Conservation (phyloP, 2,329 filamentous ascomycete genomes). For the Cryoendolithus antarcticus region DNA sequence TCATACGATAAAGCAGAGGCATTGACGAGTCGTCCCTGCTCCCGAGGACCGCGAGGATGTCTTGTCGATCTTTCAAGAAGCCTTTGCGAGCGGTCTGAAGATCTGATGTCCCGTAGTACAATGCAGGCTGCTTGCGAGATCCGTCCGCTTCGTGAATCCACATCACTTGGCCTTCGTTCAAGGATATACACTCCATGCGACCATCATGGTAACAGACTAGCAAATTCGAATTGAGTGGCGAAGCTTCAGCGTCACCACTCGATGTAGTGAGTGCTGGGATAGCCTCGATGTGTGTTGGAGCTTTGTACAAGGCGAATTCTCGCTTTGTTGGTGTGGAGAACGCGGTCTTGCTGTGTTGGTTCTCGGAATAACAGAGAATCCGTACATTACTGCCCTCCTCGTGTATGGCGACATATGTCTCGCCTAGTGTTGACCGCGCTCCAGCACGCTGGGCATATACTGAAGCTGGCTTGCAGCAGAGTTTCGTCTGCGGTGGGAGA, state of each 20-base stretch:
- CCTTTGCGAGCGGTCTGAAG: constrained; percentile 30
- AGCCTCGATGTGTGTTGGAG: too few relatives aligned
- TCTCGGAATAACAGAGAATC: too few relatives aligned
- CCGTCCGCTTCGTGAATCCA: constrained; percentile 5
- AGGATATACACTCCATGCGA: constrained; percentile 18
- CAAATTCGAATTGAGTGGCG: constrained; percentile 5
- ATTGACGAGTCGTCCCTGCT: too few relatives aligned
- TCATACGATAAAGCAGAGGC: too few relatives aligned
- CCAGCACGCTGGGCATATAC: not conserved
- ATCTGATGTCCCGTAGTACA: constrained; percentile 13
- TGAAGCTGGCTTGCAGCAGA: constrained; percentile 38
- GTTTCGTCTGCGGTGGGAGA: constrained; percentile 46
- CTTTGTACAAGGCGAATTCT: too few relatives aligned
- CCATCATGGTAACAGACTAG: constrained; percentile 20
- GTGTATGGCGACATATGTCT: too few relatives aligned
- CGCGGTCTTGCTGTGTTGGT: too few relatives aligned
- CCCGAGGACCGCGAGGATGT: constrained; percentile 10
- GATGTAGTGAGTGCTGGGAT: too few relatives aligned
- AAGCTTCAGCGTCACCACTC: too few relatives aligned
- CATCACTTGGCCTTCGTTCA: constrained; percentile 1
- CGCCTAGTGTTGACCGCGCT: not conserved
- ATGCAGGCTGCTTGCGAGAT: not conserved
- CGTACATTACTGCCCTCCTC: too few relatives aligned
- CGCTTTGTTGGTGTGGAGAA: too few relatives aligned
- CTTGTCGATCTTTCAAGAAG: constrained; percentile 32